Conservation (phyloP, 129 eudicot species). For the Heracleum sosnowskyi region DNA sequence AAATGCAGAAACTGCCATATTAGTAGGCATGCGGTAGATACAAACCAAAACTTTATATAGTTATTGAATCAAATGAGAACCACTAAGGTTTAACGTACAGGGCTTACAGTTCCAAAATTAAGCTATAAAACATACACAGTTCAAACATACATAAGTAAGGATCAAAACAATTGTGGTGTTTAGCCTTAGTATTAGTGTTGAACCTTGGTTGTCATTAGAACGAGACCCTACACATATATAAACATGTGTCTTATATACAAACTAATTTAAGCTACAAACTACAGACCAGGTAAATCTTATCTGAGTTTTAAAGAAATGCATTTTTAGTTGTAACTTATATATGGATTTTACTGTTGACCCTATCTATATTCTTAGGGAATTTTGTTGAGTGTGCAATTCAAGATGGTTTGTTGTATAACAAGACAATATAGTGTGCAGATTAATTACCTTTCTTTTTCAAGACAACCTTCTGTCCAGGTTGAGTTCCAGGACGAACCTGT, state of each 20-base stretch:
- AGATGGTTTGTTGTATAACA: neutral
- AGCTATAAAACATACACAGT: neutral
- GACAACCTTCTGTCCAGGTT: slow-evolving; percentile 86
- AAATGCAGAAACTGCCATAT: neutral
- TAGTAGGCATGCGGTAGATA: neutral
- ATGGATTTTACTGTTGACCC: neutral
- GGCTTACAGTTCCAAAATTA: neutral
- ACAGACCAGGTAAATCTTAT: no score
- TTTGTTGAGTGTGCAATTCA: neutral
- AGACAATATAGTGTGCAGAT: neutral
- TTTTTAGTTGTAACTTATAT: no score
- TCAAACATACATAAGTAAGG: neutral
- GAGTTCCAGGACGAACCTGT: slow-evolving; percentile 88
- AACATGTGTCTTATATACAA: no score
- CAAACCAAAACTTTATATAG: neutral
- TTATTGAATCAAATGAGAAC: neutral
- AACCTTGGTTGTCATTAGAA: neutral
- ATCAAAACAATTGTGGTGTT: neutral
- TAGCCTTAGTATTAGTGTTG: neutral
- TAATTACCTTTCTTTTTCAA: slow-evolving; percentile 67
- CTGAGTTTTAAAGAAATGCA: neutral
- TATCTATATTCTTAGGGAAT: no score
- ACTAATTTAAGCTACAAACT: neutral
- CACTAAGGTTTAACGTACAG: neutral
- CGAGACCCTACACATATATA: neutral